Conservation (phyloP, 768 basidiomycete species). For the Naganishia vaughanmartiniae region DNA sequence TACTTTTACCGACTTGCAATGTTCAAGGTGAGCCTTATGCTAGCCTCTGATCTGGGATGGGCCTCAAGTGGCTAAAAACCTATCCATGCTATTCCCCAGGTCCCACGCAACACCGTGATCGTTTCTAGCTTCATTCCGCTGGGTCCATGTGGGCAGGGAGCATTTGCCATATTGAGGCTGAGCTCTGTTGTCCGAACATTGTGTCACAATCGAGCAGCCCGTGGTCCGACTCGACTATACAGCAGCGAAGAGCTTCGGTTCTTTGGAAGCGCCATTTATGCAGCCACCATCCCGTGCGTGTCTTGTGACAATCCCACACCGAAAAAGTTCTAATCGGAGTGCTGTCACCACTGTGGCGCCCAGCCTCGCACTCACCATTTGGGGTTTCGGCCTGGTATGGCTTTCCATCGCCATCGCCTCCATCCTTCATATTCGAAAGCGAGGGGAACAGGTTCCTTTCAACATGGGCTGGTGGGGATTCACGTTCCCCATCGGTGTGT, state of each 20-base stretch:
- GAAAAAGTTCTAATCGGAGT: background rate
- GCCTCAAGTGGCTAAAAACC: background rate
- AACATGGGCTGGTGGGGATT: conserved; percentile 37
- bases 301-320: background rate
- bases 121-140: conserved; percentile 62
- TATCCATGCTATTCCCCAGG: background rate
- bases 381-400: conserved; percentile 49
- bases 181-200: conserved; percentile 36
- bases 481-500: conserved; percentile 51
- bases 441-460: conserved; percentile 22
- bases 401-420: conserved; percentile 41
- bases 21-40: conserved; percentile 3
- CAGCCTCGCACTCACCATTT: conserved; percentile 41
- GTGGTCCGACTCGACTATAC: conserved; percentile 1
- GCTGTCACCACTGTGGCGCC: background rate
- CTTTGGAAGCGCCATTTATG: conserved; percentile 30
- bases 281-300: conserved; percentile 30
- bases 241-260: conserved; percentile 25
- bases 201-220: background rate
- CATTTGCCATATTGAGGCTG: conserved; percentile 45
- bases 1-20: conserved; percentile 64
- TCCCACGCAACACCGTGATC: conserved; percentile 10
- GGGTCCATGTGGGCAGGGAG: conserved; percentile 69
- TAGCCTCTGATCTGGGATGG: no score
- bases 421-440: conserved; percentile 34